A percentile compares a stretch with the other conserved stretches of the same genome.
Conservation (phyloP, 371 early-diverging fungal species). For the Encephalitozoon intestinalis region DNA sequence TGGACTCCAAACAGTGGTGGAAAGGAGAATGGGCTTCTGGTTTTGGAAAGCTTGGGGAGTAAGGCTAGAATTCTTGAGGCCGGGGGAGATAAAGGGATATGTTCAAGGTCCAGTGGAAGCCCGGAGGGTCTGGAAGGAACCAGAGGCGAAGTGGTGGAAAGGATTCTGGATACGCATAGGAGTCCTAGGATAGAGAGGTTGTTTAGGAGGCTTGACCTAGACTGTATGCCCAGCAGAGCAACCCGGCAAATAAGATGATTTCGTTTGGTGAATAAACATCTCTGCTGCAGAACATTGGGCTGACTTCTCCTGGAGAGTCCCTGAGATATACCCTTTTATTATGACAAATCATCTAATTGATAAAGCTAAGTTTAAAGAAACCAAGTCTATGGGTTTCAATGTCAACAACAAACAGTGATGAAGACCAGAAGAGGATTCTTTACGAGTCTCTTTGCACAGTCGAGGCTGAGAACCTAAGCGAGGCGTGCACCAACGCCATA, state of each 20-base stretch:
- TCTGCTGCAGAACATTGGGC: not conserved
- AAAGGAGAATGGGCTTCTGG: not conserved
- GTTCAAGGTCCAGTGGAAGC: not conserved
- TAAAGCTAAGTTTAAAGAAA: not conserved
- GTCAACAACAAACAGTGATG: not conserved
- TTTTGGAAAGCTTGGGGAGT: not conserved
- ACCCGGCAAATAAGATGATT: not conserved
- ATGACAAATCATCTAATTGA: not conserved
- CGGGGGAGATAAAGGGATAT: not conserved
- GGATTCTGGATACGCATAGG: not conserved
- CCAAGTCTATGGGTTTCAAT: not conserved
- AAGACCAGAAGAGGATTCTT: not conserved
- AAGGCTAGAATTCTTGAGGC: not conserved
- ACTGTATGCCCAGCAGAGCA: not conserved
- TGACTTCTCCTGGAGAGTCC: not conserved
- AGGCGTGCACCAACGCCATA: conserved; percentile 5
- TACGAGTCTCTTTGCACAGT: conserved; percentile 8
- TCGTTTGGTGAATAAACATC: not conserved
- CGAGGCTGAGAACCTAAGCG: not conserved
- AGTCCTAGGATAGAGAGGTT: not conserved
- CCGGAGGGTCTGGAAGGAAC: not conserved
- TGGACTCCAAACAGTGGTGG: not conserved
- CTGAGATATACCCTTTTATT: not conserved
- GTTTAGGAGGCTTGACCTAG: not conserved
- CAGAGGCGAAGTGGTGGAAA: not conserved